Conservation (phyloP, 2,329 filamentous ascomycete species). For the Cladophialophora chaetospira region DNA sequence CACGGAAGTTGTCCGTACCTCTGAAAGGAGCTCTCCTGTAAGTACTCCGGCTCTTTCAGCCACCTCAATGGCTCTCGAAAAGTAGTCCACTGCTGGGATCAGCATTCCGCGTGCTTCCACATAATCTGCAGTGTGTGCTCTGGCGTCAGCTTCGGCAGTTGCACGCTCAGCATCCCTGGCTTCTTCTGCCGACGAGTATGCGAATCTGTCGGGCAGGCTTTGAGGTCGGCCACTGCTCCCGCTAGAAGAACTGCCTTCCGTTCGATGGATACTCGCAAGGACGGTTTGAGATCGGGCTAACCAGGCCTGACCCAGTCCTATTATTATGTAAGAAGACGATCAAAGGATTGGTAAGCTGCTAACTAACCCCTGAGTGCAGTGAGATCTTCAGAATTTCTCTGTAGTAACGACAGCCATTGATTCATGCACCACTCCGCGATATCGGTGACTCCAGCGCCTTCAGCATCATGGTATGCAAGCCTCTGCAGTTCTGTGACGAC, state of each 20-base stretch:
- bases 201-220: constrained; percentile 16
- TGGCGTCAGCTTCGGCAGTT: constrained; percentile 41
- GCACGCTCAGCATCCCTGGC: constrained; percentile 36
- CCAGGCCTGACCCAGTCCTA: constrained; percentile 56
- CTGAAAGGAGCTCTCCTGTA: constrained; percentile 48
- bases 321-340: constrained; percentile 5
- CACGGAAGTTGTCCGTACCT: constrained; percentile 38
- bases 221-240: constrained; percentile 36
- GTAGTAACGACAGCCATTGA: constrained; percentile 50
- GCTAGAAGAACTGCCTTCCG: constrained; percentile 44
- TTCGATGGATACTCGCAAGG: constrained; percentile 51
- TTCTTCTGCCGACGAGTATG: constrained; percentile 33
- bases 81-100: constrained; percentile 55
- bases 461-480: constrained; percentile 53
- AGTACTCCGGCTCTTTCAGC: constrained; percentile 43
- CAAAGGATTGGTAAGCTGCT: constrained; percentile 10
- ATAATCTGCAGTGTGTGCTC: constrained; percentile 47
- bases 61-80: constrained; percentile 49
- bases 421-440: constrained; percentile 54
- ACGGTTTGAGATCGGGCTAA: constrained; percentile 53
- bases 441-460: constrained; percentile 49
- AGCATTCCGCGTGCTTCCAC: constrained; percentile 56
- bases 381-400: constrained; percentile 48
- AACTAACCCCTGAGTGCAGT: constrained; percentile 46
- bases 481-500: constrained; percentile 43